Base-by-base conservation (phyloP, 306 rosid genomes). In the Delonix regia region DNA sequence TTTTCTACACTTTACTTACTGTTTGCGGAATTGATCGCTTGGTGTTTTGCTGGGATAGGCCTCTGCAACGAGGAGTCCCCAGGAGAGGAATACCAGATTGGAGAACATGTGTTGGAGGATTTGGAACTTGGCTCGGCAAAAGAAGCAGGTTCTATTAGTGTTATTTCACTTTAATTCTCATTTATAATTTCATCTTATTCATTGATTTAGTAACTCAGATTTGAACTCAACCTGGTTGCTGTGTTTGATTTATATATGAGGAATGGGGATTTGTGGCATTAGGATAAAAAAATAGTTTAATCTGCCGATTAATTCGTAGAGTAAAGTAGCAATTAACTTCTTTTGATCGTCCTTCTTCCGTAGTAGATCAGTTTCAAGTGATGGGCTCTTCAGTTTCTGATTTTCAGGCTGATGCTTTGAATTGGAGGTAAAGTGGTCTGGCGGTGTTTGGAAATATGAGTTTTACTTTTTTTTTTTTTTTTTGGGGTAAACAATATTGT, bases 51-150 rank as follows among this genome's bases (percentile, higher is more conserved):
- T 53, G 10, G 60, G 56, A 0, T 15, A 94, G 98, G 98, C 98
- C n/a, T 83, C 97, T 70, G 93, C 99, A 1, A 93, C 99, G 36
- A 84, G 98, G 83, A 91, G 99, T 82, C 98, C 99, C 6, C 97
- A 95, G 85, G 98, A 95, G 89, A 85, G 98, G 89, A 95, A 95
- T 80, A 95, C 99, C 60, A 87, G 98, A 74, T 81, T 95, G 93
- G 99, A 95, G 86, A 95, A 95, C 82, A 86, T 95, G 96, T 92
- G 99, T 65, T 95, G 99, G 99, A 89, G 99, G 86, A 95, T 95
- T 85, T 95, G 99, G 99, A 95, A 95, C 83, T 89, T 95, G 66
- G 98, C 99, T 85, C 93, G 98, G 59, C 97, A 95, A 87, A 95
- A 91, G 88, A 95, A 95, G 86, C 99, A 95, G 97, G 97, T 66